Percentiles rank a stretch among this genome's conserved stretches.
phyloP scores from a whole-genome alignment of 306 rosid species.

The Pterocarpus santalinus region DNA sequence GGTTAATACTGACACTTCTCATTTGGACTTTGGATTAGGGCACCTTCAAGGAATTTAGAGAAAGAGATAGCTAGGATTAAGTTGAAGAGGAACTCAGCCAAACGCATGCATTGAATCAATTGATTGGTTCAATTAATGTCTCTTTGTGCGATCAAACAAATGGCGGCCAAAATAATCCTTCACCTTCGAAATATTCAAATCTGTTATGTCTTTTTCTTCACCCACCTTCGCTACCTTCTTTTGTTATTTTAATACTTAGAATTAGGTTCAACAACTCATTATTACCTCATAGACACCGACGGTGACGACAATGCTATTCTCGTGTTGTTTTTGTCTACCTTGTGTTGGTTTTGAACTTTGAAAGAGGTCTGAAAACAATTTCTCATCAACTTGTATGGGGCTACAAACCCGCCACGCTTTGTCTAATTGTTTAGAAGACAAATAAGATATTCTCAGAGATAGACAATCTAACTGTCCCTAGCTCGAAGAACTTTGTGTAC shows the following conservation, averaged over 20 bases:
- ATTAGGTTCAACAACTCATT: slow-evolving; percentile 19
- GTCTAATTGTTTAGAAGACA: background rate
- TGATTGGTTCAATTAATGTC: slow-evolving; percentile 27
- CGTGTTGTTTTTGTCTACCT: slow-evolving; percentile 12
- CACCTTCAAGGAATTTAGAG: slow-evolving; percentile 20
- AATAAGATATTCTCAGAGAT: background rate
- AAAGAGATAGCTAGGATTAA: slow-evolving; percentile 38
- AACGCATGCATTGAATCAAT: slow-evolving; percentile 23
- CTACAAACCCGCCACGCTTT: slow-evolving; percentile 8
- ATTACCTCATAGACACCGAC: slow-evolving; percentile 22
- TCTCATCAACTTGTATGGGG: background rate
- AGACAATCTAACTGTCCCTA: slow-evolving; percentile 14
- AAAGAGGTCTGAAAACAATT: background rate
- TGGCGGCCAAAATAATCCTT: background rate
- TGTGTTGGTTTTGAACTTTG: background rate
- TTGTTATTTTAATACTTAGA: slow-evolving; percentile 27
- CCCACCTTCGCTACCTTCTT: slow-evolving; percentile 17
- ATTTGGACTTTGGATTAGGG: slow-evolving; percentile 16
- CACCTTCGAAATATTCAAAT: slow-evolving; percentile 24
- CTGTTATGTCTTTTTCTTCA: slow-evolving; percentile 29
- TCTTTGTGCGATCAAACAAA: slow-evolving; percentile 37
- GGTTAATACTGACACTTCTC: background rate
- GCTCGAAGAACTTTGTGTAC: background rate
- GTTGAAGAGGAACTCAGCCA: background rate
- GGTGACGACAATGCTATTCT: slow-evolving; percentile 27